Evolutionary conservation across 176 grass and related monocot genomes (phyloP).

Genomic region (Microstegium vimineum): DNA sequence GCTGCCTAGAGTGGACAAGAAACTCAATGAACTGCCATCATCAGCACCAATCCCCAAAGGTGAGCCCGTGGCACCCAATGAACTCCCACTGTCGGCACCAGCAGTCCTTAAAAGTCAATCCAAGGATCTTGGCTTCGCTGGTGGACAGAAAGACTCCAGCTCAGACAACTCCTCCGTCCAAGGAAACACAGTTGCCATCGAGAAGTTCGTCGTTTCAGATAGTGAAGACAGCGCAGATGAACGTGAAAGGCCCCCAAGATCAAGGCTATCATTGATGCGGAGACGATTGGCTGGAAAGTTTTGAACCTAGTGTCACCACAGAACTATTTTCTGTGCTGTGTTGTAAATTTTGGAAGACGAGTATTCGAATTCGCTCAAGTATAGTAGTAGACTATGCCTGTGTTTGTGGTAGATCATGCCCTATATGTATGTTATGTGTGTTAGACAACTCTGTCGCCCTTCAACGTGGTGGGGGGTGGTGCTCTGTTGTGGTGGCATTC

Average conservation of each 20-base stretch:
- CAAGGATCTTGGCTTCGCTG: neutral
- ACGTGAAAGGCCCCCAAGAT: constrained; percentile 43
- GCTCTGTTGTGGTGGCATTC: neutral
- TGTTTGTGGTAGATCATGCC: neutral
- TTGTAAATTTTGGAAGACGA: neutral
- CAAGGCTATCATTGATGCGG: constrained; percentile 50
- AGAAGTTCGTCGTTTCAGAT: constrained; percentile 58
- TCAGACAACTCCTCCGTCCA: constrained; percentile 18
- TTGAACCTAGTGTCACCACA: constrained; percentile 5
- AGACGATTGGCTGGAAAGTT: constrained; percentile 30
- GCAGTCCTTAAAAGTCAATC: constrained; percentile 7
- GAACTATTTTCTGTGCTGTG: neutral
- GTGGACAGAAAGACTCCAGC: constrained; percentile 16
- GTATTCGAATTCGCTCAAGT: neutral
- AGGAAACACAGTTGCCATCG: neutral
- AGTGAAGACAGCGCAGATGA: constrained; percentile 86
- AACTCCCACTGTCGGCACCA: neutral
- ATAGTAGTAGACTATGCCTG: constrained; percentile 5
- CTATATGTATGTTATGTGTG: neutral
- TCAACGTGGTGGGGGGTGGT: neutral
- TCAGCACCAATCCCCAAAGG: neutral
- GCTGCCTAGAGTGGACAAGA: constrained; percentile 5
- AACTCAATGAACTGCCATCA: constrained; percentile 1
- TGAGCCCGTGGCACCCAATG: neutral
- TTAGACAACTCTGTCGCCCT: constrained; percentile 4